These are phyloP conservation scores for Crithidia expoeki DNA, from an alignment of 208 protist species.

Conservation along the genomic window DNA sequence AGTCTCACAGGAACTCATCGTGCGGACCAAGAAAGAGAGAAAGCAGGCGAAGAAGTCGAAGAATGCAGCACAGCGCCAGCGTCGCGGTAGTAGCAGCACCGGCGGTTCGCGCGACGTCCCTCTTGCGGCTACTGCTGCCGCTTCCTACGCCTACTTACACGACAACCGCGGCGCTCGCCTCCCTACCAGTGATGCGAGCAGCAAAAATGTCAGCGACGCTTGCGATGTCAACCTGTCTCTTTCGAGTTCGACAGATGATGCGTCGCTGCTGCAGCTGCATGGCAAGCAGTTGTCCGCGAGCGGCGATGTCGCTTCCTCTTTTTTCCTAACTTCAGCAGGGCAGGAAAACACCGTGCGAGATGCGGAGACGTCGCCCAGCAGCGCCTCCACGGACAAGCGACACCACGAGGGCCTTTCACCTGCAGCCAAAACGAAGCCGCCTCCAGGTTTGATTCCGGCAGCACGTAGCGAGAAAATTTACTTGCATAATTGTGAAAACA, in stretches of 20 bases:
- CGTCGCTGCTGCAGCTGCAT: neutral
- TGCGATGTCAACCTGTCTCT: neutral
- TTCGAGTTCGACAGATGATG: neutral
- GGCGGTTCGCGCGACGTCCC: slow-evolving; percentile 3
- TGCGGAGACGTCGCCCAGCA: neutral
- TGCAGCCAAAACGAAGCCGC: neutral
- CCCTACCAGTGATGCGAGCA: too few species aligned
- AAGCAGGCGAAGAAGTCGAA: slow-evolving; percentile 6
- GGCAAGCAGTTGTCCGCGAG: neutral
- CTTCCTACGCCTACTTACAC: neutral
- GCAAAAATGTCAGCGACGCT: too few species aligned
- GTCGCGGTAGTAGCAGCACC: slow-evolving; percentile 2
- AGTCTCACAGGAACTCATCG: too few species aligned
- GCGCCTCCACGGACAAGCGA: neutral
- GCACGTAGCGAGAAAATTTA: neutral
- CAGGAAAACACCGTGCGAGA: neutral
- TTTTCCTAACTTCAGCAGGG: neutral
- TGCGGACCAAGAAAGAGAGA: neutral
- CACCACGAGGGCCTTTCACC: neutral
- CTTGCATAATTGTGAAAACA: neutral
- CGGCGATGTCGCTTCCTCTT: neutral
- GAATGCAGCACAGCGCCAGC: neutral
- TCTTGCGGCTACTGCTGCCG: neutral
- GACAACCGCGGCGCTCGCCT: neutral
- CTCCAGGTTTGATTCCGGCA: neutral